A percentile compares a stretch with the other conserved stretches of the same genome.
phyloP scores from a whole-genome alignment of 331 rosid species.

The Acacia pycnantha region DNA sequence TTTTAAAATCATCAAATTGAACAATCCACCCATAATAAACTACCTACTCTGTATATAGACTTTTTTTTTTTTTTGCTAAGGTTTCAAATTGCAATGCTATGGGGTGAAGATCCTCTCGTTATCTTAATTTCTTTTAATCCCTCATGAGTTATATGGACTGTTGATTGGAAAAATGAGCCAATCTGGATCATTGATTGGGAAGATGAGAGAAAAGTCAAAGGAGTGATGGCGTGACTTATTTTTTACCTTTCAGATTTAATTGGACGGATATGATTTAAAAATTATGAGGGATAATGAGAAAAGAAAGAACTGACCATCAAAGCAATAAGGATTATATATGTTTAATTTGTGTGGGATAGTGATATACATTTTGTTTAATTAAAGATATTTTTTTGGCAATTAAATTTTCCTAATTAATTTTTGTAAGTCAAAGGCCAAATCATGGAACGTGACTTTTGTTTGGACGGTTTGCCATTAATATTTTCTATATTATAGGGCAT shows the following conservation, averaged over 20 bases:
- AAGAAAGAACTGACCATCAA: background rate
- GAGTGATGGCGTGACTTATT: no score
- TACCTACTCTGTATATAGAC: background rate
- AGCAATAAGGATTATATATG: background rate
- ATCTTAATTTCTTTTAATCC: no score
- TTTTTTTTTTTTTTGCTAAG: background rate
- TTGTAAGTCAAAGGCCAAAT: background rate
- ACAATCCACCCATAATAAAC: background rate
- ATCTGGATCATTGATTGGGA: no score
- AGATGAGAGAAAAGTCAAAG: no score
- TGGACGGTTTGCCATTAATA: background rate
- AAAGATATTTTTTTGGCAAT: background rate
- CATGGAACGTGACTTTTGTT: conserved; percentile 1
- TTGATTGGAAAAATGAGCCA: no score
- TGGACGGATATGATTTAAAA: no score
- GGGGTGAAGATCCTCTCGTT: no score
- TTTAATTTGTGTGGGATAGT: background rate
- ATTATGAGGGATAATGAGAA: no score
- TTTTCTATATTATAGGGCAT: background rate
- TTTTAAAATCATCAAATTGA: background rate
- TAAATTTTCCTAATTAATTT: background rate
- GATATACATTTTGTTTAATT: background rate
- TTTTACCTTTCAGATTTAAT: no score
- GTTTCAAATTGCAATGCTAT: conserved; percentile 33
- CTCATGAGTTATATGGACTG: no score